A percentile compares a stretch with the other conserved stretches of the same genome.
Evolutionary conservation across 106 monocot genomes (phyloP).

Genomic region (Agapanthus africanus): DNA sequence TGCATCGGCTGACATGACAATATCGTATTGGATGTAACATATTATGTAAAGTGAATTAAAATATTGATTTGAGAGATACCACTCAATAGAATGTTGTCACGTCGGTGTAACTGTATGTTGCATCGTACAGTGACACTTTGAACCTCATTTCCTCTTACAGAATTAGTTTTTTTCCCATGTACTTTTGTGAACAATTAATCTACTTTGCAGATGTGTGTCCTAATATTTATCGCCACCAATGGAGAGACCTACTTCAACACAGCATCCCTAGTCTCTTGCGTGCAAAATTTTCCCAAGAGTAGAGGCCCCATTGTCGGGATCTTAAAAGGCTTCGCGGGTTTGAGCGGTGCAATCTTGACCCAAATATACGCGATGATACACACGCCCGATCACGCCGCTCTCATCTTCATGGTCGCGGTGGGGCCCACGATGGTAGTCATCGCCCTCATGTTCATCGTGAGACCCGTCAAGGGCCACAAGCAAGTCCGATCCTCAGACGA

Average conservation of each 20-base stretch:
- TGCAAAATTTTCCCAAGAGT: conserved; percentile 68
- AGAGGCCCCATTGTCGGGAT: conserved; percentile 74
- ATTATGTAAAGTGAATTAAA: no score
- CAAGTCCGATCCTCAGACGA: conserved; percentile 51
- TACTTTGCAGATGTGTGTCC: conserved; percentile 45
- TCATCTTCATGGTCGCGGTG: conserved; percentile 76
- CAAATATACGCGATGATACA: conserved; percentile 56
- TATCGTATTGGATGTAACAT: no score
- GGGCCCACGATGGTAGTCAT: conserved; percentile 65
- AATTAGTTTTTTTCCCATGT: no score
- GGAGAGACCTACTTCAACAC: conserved; percentile 81
- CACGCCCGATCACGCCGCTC: conserved; percentile 42
- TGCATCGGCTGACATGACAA: no score
- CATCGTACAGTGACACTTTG: no score
- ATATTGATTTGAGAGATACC: no score
- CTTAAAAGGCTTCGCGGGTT: conserved; percentile 66
- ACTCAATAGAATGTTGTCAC: no score
- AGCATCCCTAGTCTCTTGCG: conserved; percentile 62
- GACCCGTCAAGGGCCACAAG: conserved; percentile 64
- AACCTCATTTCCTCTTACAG: no score
- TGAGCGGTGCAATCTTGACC: conserved; percentile 72
- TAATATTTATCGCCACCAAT: conserved; percentile 61
- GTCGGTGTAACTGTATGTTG: no score
- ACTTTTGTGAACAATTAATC: no score
- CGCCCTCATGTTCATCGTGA: conserved; percentile 60